Conservation (phyloP, 2,329 filamentous ascomycete genomes). For the Aaosphaeria arxii region DNA sequence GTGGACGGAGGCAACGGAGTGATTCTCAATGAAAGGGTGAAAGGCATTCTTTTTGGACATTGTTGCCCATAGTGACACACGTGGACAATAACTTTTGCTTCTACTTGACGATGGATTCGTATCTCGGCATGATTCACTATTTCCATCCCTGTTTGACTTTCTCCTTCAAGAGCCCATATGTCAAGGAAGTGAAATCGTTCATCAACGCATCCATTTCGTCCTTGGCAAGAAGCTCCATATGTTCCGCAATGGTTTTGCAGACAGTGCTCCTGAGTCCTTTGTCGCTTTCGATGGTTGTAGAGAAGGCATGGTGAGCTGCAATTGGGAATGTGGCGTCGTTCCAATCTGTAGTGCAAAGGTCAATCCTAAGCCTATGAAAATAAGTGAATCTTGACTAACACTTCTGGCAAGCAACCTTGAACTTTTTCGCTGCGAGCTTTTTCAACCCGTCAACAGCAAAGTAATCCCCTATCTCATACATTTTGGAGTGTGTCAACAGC, state of each 20-base stretch:
- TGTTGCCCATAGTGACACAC: too few species aligned
- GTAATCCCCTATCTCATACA: conserved; percentile 15
- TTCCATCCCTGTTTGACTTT: neutral
- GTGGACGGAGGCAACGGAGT: too few species aligned
- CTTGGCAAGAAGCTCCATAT: conserved; percentile 4
- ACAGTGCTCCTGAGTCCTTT: conserved; percentile 26
- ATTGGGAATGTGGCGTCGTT: conserved; percentile 16
- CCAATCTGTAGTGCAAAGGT: conserved; percentile 7
- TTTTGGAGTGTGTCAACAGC: conserved; percentile 7
- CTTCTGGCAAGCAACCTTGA: neutral
- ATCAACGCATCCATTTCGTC: conserved; percentile 2
- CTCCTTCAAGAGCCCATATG: conserved; percentile 2
- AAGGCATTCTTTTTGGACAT: too few species aligned
- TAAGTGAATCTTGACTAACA: neutral
- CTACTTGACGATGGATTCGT: too few species aligned
- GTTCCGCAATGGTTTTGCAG: conserved; percentile 16
- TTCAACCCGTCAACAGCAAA: conserved; percentile 7
- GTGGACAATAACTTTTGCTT: too few species aligned
- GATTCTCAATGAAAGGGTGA: too few species aligned
- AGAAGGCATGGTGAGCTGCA: conserved; percentile 19
- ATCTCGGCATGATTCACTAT: neutral
- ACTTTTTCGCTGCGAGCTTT: conserved; percentile 4
- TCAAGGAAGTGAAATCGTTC: conserved; percentile 1
- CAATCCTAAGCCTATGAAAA: too few species aligned
- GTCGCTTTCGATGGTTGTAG: conserved; percentile 19